Evolutionary conservation across 768 basidiomycete genomes (phyloP).

Genomic region (Macrocybe gigantea): DNA sequence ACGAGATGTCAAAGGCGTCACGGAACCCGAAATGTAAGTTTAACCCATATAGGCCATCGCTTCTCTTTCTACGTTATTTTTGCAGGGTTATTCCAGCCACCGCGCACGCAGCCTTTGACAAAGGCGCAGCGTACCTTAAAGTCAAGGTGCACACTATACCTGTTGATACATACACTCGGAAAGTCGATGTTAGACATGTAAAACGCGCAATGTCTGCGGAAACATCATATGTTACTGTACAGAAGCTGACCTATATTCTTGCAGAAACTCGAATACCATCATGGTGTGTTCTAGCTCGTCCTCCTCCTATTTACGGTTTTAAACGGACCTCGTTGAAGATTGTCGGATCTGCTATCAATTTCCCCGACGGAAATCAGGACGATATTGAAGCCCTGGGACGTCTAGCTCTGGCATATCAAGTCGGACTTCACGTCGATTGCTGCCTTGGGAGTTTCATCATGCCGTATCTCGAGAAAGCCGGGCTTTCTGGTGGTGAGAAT

Average conservation of each 20-base stretch:
- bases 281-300: slow-evolving; percentile 41
- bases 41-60: not conserved
- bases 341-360: slow-evolving; percentile 83
- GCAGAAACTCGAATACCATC: slow-evolving; percentile 83
- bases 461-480: slow-evolving; percentile 82
- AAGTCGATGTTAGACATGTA: slow-evolving; percentile 72
- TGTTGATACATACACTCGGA: slow-evolving; percentile 69
- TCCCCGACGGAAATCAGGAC: slow-evolving; percentile 83
- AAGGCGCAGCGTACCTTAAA: slow-evolving; percentile 81
- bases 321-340: slow-evolving; percentile 35
- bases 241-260: too few relatives aligned
- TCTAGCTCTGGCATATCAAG: slow-evolving; percentile 66
- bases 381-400: slow-evolving; percentile 74
- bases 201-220: slow-evolving; percentile 78
- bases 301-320: too few relatives aligned
- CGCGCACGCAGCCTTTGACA: slow-evolving; percentile 94
- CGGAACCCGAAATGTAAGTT: slow-evolving; percentile 84
- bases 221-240: too few relatives aligned
- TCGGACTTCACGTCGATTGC: slow-evolving; percentile 92
- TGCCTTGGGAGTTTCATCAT: slow-evolving; percentile 93
- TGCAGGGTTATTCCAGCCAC: slow-evolving; percentile 74
- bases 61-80: not conserved
- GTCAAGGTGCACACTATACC: slow-evolving; percentile 89
- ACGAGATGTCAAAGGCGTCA: slow-evolving; percentile 76
- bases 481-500: slow-evolving; percentile 52